Conservation (phyloP, 108 stramenopile genomes). For the Thalassiosira profunda region DNA sequence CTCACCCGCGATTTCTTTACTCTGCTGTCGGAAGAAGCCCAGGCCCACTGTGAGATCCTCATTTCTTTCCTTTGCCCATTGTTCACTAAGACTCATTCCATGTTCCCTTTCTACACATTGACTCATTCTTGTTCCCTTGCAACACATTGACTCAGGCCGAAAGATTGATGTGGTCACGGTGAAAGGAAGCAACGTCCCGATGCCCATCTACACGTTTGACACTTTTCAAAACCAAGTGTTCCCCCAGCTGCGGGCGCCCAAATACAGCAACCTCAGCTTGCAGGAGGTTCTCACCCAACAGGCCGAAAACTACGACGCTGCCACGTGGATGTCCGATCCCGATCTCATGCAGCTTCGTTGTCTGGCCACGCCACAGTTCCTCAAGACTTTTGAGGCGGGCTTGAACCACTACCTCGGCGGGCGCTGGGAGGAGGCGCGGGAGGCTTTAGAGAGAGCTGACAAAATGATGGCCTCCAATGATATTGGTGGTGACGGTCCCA, state of each 20-base stretch:
- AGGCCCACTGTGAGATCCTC: conserved; percentile 61
- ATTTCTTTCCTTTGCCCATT: too few relatives aligned
- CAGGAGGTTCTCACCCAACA: conserved; percentile 39
- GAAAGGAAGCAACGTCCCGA: conserved; percentile 82
- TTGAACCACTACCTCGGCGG: conserved; percentile 71
- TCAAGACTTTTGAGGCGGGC: conserved; percentile 66
- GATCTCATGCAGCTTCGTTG: conserved; percentile 82
- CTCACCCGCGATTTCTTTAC: conserved; percentile 52
- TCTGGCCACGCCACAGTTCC: conserved; percentile 82
- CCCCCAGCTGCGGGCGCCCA: conserved; percentile 66
- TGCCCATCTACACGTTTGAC: conserved; percentile 81
- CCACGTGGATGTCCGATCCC: conserved; percentile 83
- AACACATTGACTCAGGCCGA: too few relatives aligned
- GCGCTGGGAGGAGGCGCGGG: conserved; percentile 76
- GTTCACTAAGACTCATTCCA: too few relatives aligned
- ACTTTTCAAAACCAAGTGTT: conserved; percentile 81
- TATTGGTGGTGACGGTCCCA: conserved; percentile 89
- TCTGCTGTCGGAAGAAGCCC: conserved; percentile 68
- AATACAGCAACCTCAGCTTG: conserved; percentile 71
- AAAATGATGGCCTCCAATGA: conserved; percentile 84
- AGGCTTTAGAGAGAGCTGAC: conserved; percentile 66
- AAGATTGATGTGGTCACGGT: conserved; percentile 84
- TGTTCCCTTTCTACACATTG: too few relatives aligned
- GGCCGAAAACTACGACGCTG: conserved; percentile 69
- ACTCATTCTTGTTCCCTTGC: too few relatives aligned